Evolutionary conservation across 2,329 filamentous ascomycete species (phyloP).

Genomic region (Fusarium caatingaense): DNA sequence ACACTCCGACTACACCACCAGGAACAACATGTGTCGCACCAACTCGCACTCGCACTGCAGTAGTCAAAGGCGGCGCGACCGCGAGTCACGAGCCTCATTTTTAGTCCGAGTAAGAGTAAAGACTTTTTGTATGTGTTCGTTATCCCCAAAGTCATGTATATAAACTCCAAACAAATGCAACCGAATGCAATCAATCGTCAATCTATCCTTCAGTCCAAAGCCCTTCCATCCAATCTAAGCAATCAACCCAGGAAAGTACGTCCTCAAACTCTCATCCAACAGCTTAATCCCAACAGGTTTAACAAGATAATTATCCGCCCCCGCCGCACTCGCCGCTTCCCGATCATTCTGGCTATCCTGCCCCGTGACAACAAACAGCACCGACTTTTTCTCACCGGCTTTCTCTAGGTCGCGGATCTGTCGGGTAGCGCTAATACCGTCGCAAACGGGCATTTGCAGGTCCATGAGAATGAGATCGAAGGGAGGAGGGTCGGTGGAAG

Average conservation of each 20-base stretch:
- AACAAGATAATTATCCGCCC: constrained; percentile 43
- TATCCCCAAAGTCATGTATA: neutral
- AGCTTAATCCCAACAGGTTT: constrained; percentile 41
- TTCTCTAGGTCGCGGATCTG: constrained; percentile 44
- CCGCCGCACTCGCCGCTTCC: constrained; percentile 28
- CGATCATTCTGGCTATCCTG: constrained; percentile 44
- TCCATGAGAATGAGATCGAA: constrained; percentile 47
- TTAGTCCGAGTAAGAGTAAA: neutral
- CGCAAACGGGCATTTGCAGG: constrained; percentile 47
- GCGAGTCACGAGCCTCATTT: neutral
- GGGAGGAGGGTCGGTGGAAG: neutral
- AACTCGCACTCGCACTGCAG: neutral
- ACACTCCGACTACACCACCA: neutral
- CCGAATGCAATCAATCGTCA: neutral
- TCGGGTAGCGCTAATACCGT: constrained; percentile 45
- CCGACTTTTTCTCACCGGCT: constrained; percentile 10
- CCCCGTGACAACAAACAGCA: constrained; percentile 46
- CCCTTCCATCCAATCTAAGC: neutral
- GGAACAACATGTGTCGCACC: neutral
- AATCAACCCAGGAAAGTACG: constrained; percentile 35
- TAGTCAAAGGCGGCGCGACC: neutral
- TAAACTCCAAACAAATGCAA: neutral
- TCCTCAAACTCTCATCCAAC: constrained; percentile 27
- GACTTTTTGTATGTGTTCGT: neutral
- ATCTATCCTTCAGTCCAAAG: neutral